These are phyloP conservation scores for Lentithecium fluviatile DNA, from an alignment of 495 filamentous ascomycete genomes.

Conservation along the genomic window DNA sequence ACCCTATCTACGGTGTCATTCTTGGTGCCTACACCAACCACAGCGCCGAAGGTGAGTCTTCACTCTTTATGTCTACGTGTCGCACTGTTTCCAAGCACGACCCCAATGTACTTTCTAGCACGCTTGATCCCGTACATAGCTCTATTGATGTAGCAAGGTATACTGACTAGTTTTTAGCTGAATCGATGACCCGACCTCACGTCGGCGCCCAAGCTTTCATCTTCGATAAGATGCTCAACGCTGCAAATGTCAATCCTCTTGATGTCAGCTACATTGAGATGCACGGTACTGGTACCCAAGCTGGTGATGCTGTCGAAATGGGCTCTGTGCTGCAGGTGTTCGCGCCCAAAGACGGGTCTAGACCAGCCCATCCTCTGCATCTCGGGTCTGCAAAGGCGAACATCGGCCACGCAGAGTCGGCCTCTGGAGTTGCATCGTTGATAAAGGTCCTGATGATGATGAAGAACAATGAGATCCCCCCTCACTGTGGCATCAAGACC, in stretches of 20 bases:
- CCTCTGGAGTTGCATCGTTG: conserved; percentile 60
- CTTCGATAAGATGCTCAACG: background rate
- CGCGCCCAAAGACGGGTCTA: conserved; percentile 20
- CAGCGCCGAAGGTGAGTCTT: background rate
- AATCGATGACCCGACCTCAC: background rate
- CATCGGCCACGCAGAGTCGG: conserved; percentile 40
- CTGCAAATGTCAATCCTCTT: background rate
- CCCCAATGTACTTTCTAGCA: too few relatives aligned
- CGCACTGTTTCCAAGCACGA: background rate
- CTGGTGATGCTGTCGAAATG: conserved; percentile 36
- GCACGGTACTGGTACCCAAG: conserved; percentile 1
- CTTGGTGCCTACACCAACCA: conserved; percentile 35
- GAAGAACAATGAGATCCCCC: conserved; percentile 76
- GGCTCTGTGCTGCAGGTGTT: conserved; percentile 38
- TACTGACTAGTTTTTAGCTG: background rate
- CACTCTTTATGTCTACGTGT: conserved; percentile 31
- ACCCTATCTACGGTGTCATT: conserved; percentile 42
- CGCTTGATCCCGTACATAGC: too few relatives aligned
- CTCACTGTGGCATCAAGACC: conserved; percentile 79
- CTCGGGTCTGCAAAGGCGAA: conserved; percentile 38
- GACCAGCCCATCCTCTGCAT: conserved; percentile 23
- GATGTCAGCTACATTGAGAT: conserved; percentile 1
- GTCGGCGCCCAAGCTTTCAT: background rate
- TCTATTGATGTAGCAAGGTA: background rate
- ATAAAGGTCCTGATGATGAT: conserved; percentile 89